Conservation (phyloP, 441 rosid species). For the Euphorbia schlechtendalii region DNA sequence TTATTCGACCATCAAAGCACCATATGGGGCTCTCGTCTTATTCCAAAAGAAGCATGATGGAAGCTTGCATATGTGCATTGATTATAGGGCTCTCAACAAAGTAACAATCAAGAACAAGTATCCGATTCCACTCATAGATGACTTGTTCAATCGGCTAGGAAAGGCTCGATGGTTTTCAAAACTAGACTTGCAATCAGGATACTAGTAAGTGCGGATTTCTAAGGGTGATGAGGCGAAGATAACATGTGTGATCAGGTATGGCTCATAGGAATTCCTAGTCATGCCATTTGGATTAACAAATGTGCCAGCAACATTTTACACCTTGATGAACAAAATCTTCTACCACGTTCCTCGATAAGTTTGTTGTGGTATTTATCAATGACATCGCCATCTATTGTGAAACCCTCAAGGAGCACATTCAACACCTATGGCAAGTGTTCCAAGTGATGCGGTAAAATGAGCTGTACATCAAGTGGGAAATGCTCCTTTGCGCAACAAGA, state of each 20-base stretch:
- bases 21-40: background rate
- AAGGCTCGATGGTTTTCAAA: background rate
- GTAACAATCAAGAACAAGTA: background rate
- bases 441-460: too few relatives aligned
- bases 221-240: background rate
- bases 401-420: background rate
- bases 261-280: background rate
- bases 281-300: background rate
- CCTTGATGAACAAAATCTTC: background rate
- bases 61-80: background rate
- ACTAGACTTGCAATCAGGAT: background rate
- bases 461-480: too few relatives aligned
- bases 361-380: background rate
- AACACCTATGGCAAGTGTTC: background rate
- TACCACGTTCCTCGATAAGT: background rate
- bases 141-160: background rate
- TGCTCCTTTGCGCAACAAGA: too few relatives aligned
- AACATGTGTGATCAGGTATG: background rate
- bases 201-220: background rate
- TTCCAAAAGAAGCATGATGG: background rate
- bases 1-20: background rate
- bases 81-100: background rate
- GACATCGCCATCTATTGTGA: background rate
- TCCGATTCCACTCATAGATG: background rate
- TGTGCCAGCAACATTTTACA: background rate